Percentiles rank a stretch among this genome's conserved stretches.
Evolutionary conservation across 768 basidiomycete species (phyloP).

Genomic region (Clitopilus hobsonii): DNA sequence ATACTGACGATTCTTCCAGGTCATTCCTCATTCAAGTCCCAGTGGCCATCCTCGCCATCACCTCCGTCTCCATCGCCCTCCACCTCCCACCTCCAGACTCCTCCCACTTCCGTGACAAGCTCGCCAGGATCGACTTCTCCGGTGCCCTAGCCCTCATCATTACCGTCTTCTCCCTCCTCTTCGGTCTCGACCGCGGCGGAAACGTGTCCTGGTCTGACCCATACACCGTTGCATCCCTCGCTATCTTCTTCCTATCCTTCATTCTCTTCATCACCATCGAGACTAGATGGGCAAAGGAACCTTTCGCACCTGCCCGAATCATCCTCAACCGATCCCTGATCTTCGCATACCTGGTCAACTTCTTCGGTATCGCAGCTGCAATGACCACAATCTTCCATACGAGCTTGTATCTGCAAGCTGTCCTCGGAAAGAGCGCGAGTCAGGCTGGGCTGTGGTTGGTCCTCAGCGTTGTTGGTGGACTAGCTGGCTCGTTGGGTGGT

Average conservation of each 20-base stretch:
- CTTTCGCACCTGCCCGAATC: conserved; percentile 54
- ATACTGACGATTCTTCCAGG: conserved; percentile 26
- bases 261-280: conserved; percentile 42
- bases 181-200: conserved; percentile 52
- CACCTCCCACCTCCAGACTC: conserved; percentile 40
- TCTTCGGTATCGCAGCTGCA: conserved; percentile 44
- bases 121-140: conserved; percentile 58
- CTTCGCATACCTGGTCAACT: conserved; percentile 54
- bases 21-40: conserved; percentile 61
- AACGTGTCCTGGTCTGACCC: conserved; percentile 42
- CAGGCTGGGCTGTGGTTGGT: conserved; percentile 51
- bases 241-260: conserved; percentile 26
- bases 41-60: conserved; percentile 45
- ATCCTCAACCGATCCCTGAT: conserved; percentile 44
- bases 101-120: conserved; percentile 41
- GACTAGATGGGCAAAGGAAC: conserved; percentile 47
- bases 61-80: conserved; percentile 49
- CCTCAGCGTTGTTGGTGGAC: conserved; percentile 38
- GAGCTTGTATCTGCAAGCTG: conserved; percentile 57
- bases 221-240: conserved; percentile 31
- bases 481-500: conserved; percentile 44
- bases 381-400: conserved; percentile 48
- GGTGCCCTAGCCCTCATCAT: conserved; percentile 53
- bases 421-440: conserved; percentile 39
- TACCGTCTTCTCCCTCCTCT: conserved; percentile 52